Evolutionary conservation across 805 yeast species (phyloP).

Genomic region (Lipomyces yamanashiensis): DNA sequence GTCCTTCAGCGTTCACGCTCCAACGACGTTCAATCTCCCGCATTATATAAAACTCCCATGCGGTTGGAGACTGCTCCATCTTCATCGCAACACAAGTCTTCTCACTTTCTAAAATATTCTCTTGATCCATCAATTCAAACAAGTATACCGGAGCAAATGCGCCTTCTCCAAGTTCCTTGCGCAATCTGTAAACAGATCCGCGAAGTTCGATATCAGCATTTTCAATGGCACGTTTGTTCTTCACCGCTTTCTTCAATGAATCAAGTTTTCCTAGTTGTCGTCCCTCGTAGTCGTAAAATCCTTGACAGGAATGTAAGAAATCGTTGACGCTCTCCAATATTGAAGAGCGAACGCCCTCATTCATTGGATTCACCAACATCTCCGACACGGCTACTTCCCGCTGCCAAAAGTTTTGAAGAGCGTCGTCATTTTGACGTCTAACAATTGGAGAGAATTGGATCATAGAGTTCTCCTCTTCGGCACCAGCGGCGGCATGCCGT

Average conservation of each 20-base stretch:
- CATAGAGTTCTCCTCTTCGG: not conserved
- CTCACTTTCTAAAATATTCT: slow-evolving; percentile 4
- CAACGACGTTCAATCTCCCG: slow-evolving; percentile 57
- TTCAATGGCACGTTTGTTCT: slow-evolving; percentile 14
- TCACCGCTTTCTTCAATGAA: slow-evolving; percentile 4
- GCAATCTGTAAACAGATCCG: slow-evolving; percentile 52
- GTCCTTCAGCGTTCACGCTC: slow-evolving; percentile 22
- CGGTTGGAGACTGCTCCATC: slow-evolving; percentile 67
- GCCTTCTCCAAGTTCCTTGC: slow-evolving; percentile 72
- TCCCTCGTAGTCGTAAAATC: slow-evolving; percentile 43
- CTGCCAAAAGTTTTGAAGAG: slow-evolving; percentile 15
- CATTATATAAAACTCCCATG: slow-evolving; percentile 83
- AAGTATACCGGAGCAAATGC: slow-evolving; percentile 78
- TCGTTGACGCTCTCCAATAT: slow-evolving; percentile 50
- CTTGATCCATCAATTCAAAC: slow-evolving; percentile 43
- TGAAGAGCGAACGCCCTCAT: slow-evolving; percentile 47
- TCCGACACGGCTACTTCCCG: slow-evolving; percentile 28
- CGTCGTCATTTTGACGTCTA: not conserved
- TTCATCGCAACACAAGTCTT: slow-evolving; percentile 70
- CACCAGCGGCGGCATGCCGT: slow-evolving; percentile 7
- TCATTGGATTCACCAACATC: slow-evolving; percentile 53
- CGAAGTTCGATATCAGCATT: slow-evolving; percentile 18
- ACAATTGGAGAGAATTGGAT: slow-evolving; percentile 17
- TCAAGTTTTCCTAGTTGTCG: slow-evolving; percentile 38
- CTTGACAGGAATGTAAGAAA: slow-evolving; percentile 45